Conservation (phyloP, 768 basidiomycete genomes). For the Psilocybe subaeruginosa region DNA sequence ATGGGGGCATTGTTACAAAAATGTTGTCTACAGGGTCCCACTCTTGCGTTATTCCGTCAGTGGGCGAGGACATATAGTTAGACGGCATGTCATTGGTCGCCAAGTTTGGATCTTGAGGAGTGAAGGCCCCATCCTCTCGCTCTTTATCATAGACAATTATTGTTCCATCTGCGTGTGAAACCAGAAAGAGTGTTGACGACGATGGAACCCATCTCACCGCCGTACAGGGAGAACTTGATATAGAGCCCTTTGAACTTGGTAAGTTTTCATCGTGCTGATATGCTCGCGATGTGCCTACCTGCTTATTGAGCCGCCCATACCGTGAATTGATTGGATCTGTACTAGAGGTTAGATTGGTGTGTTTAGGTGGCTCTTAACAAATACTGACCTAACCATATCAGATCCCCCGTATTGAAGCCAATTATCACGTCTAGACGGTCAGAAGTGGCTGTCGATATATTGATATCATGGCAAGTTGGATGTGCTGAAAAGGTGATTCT, state of each 20-base stretch:
- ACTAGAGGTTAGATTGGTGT: constrained; percentile 1
- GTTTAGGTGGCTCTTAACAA: constrained; percentile 7
- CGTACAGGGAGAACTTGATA: constrained; percentile 83
- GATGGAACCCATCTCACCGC: constrained; percentile 88
- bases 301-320: constrained; percentile 88
- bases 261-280: background rate
- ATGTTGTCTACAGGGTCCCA: constrained; percentile 83
- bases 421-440: constrained; percentile 87
- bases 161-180: constrained; percentile 87
- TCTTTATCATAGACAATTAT: constrained; percentile 91
- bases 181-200: constrained; percentile 80
- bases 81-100: constrained; percentile 22
- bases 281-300: constrained; percentile 38
- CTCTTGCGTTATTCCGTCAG: constrained; percentile 41
- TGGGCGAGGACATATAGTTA: constrained; percentile 27
- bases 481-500: constrained; percentile 84
- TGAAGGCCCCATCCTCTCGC: constrained; percentile 82
- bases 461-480: constrained; percentile 92
- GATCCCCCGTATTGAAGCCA: constrained; percentile 93
- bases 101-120: constrained; percentile 56
- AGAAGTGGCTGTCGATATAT: constrained; percentile 72
- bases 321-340: constrained; percentile 80
- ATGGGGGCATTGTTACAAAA: constrained; percentile 82
- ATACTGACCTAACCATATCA: constrained; percentile 87
- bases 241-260: constrained; percentile 59